These are phyloP conservation scores for Yamadazyma mexicana DNA, from an alignment of 1,139 yeast species.

Conservation along the genomic window DNA sequence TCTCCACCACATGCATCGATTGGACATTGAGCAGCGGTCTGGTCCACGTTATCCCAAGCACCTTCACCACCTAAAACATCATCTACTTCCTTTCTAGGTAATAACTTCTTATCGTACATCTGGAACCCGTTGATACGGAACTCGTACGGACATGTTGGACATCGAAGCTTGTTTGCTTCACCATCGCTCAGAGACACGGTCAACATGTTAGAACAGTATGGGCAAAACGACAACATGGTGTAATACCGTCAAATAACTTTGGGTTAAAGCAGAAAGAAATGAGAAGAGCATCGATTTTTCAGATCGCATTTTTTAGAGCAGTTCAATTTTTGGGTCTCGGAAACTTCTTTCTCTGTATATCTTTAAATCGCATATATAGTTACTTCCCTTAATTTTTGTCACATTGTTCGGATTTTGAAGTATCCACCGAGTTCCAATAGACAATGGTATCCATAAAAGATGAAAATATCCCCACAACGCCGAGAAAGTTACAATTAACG, in stretches of 20 bases:
- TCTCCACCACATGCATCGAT: constrained; percentile 80
- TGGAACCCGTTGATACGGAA: constrained; percentile 82
- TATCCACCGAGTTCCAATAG: no score
- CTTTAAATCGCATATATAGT: background rate
- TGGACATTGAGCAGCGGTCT: constrained; percentile 87
- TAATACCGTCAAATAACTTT: no score
- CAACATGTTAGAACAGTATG: constrained; percentile 88
- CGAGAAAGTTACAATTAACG: background rate
- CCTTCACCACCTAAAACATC: constrained; percentile 97
- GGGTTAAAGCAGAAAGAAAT: background rate
- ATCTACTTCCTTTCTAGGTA: constrained; percentile 88
- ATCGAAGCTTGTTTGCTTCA: constrained; percentile 60
- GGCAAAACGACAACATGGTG: constrained; percentile 87
- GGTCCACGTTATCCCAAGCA: constrained; percentile 98
- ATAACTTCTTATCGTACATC: constrained; percentile 78
- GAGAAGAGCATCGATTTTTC: background rate
- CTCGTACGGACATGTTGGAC: constrained; percentile 94
- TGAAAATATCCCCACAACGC: background rate
- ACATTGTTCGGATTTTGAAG: no score
- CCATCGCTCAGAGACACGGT: constrained; percentile 41
- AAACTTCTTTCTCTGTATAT: background rate
- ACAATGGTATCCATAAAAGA: background rate
- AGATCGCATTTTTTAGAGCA: background rate
- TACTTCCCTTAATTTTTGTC: no score
- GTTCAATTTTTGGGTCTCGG: background rate